Percentiles rank a stretch among this genome's conserved stretches.
These are phyloP conservation scores for Andrographis paniculata DNA, from an alignment of 305 asterid species.

Conservation along the genomic window DNA sequence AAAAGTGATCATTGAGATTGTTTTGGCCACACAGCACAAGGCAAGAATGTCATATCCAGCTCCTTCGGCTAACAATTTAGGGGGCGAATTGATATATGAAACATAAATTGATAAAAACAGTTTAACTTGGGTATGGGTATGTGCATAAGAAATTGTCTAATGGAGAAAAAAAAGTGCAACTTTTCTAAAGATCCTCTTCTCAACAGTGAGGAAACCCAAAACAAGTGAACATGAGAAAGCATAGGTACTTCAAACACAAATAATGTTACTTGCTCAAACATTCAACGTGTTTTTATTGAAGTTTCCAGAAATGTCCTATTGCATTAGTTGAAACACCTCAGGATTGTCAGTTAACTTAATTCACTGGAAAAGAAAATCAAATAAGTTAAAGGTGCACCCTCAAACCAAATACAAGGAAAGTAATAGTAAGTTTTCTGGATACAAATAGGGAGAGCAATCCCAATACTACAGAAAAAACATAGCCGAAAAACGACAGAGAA, in stretches of 20 bases:
- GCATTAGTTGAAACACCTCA: background rate
- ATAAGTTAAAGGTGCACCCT: background rate
- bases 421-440: background rate
- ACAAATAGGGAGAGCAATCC: background rate
- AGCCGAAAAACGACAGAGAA: background rate
- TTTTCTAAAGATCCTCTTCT: background rate
- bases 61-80: too few relatives aligned
- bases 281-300: background rate
- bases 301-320: background rate
- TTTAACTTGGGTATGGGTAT: too few relatives aligned
- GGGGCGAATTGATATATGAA: too few relatives aligned
- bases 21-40: too few relatives aligned
- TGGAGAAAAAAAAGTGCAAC: background rate
- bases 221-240: background rate
- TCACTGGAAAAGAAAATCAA: background rate
- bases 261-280: background rate
- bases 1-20: background rate
- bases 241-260: background rate
- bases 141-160: too few relatives aligned
- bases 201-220: background rate
- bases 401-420: background rate
- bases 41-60: too few relatives aligned
- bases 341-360: background rate
- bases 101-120: too few relatives aligned
- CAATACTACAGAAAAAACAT: background rate